A percentile compares a stretch with the other conserved stretches of the same genome.
phyloP scores from a whole-genome alignment of 169 alveolate genomes.

The Plasmodium gallinaceum region DNA sequence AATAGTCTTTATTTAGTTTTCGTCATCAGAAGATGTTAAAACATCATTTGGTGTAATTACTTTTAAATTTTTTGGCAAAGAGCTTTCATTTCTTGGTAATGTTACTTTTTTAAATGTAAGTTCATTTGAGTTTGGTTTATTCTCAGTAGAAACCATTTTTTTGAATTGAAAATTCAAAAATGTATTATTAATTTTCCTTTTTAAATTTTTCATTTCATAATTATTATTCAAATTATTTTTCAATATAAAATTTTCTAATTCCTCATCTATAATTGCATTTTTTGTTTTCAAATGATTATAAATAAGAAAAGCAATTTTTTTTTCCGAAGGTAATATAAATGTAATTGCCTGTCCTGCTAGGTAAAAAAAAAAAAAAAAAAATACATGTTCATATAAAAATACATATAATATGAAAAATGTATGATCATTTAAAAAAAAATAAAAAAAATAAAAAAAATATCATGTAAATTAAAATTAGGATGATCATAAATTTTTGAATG shows the following conservation, averaged over 20 bases:
- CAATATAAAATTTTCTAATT: constrained; percentile 40
- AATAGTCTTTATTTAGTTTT: background rate
- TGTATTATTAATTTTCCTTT: constrained; percentile 64
- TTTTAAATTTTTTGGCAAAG: constrained; percentile 13
- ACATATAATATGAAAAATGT: background rate
- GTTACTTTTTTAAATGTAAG: constrained; percentile 20
- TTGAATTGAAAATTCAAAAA: constrained; percentile 29
- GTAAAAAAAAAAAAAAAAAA: constrained; percentile 29
- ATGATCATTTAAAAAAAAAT: background rate
- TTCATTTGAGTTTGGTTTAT: background rate
- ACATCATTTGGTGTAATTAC: constrained; percentile 68
- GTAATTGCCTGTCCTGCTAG: constrained; percentile 60
- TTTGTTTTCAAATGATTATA: constrained; percentile 39
- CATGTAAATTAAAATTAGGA: background rate
- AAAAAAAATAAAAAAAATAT: background rate
- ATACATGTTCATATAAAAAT: background rate
- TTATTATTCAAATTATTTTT: constrained; percentile 42
- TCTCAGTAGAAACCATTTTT: background rate
- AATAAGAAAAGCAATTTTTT: constrained; percentile 70
- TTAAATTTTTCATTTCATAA: constrained; percentile 21
- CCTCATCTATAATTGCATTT: constrained; percentile 46
- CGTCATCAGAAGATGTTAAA: constrained; percentile 68
- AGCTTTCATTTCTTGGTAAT: constrained; percentile 3
- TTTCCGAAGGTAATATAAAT: constrained; percentile 57
- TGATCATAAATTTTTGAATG: background rate